A percentile compares a stretch with the other conserved stretches of the same genome.
Conservation (phyloP, 768 basidiomycete species). For the Daedaleopsis sinensis region DNA sequence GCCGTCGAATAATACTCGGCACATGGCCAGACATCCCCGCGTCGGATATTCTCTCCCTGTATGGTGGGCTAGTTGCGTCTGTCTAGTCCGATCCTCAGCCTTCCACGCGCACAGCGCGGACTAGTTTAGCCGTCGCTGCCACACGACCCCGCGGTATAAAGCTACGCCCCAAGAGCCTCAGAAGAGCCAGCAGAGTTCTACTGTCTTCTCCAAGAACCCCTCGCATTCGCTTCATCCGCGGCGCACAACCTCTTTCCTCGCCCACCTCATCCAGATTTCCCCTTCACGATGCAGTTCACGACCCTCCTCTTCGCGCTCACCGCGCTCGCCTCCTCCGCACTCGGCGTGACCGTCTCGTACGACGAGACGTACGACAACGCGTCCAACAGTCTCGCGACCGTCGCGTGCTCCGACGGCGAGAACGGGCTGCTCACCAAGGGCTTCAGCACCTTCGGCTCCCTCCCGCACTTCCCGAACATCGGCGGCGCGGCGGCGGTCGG, state of each 20-base stretch:
- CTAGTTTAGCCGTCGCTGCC: neutral
- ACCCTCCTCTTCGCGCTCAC: conserved; percentile 22
- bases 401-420: conserved; percentile 43
- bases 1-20: conserved; percentile 2
- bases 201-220: neutral
- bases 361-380: conserved; percentile 41
- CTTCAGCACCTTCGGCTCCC: conserved; percentile 40
- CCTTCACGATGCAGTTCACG: conserved; percentile 37
- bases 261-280: neutral
- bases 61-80: neutral
- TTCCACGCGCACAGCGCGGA: too few relatives aligned
- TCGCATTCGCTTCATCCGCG: neutral
- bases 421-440: conserved; percentile 39
- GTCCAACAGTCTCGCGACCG: conserved; percentile 28
- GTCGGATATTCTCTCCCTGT: neutral
- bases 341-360: conserved; percentile 36
- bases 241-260: neutral
- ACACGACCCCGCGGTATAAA: neutral
- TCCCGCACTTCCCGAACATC: conserved; percentile 41
- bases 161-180: neutral
- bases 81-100: too few relatives aligned
- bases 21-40: neutral
- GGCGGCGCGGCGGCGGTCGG: conserved; percentile 37
- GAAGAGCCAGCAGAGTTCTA: conserved; percentile 9
- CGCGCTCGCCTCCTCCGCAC: conserved; percentile 17